A percentile compares a stretch with the other conserved stretches of the same genome.
Conservation (phyloP, 1,139 yeast genomes). For the Geotrichum reessii region DNA sequence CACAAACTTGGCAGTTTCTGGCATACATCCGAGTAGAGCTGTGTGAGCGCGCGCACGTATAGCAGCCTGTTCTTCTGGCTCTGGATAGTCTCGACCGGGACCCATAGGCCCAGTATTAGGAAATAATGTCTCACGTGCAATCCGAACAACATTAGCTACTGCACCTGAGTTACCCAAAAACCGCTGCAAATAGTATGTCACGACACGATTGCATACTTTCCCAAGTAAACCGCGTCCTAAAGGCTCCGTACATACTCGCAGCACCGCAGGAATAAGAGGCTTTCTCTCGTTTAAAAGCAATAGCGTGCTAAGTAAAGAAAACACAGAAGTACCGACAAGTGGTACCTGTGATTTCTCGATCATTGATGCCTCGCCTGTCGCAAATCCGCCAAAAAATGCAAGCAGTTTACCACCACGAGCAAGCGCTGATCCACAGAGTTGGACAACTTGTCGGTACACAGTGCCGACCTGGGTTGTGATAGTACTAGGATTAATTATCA, state of each 20-base stretch:
- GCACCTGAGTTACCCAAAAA: constrained; percentile 22
- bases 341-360: constrained; percentile 17
- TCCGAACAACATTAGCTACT: constrained; percentile 28
- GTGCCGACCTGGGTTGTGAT: constrained; percentile 20
- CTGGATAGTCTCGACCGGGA: constrained; percentile 36
- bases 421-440: constrained; percentile 18
- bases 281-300: constrained; percentile 24
- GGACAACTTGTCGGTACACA: constrained; percentile 19
- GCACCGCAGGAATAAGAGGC: constrained; percentile 31
- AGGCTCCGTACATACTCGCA: constrained; percentile 27
- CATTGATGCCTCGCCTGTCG: constrained; percentile 12
- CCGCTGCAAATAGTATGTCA: constrained; percentile 24
- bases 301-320: constrained; percentile 26
- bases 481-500: constrained; percentile 7
- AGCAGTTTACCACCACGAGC: constrained; percentile 22
- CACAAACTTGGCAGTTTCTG: constrained; percentile 22
- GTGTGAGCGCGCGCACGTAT: constrained; percentile 23
- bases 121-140: constrained; percentile 35
- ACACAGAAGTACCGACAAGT: constrained; percentile 24
- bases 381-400: constrained; percentile 25
- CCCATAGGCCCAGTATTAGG: constrained; percentile 42
- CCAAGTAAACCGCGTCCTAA: constrained; percentile 28
- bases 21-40: constrained; percentile 21
- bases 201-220: constrained; percentile 27
- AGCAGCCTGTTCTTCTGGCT: constrained; percentile 26